phyloP scores from a whole-genome alignment of 2,329 filamentous ascomycete genomes.

The Clonostachys sp. region DNA sequence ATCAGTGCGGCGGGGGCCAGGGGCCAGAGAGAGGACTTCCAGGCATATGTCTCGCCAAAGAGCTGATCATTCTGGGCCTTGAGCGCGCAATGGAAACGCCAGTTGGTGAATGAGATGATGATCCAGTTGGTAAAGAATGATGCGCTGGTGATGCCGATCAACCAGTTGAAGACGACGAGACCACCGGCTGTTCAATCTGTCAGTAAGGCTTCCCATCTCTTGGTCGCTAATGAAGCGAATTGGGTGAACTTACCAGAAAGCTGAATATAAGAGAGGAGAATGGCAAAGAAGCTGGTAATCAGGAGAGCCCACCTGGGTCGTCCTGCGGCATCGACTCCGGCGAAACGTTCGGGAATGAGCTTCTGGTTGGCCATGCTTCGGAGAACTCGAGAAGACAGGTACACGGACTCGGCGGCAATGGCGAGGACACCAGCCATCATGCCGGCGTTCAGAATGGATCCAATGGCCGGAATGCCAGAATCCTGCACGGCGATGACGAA shows the following conservation, averaged over 20 bases:
- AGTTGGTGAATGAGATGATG: background rate
- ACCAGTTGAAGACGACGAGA: background rate
- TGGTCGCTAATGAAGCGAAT: too few relatives aligned
- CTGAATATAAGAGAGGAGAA: background rate
- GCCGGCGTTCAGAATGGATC: constrained; percentile 31
- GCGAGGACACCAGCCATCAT: constrained; percentile 13
- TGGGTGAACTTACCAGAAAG: background rate
- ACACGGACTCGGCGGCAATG: background rate
- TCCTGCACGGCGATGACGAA: constrained; percentile 24
- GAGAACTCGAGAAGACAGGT: background rate
- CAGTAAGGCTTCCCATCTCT: too few relatives aligned
- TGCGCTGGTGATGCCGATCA: background rate
- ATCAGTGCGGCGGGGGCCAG: background rate
- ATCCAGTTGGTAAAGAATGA: background rate
- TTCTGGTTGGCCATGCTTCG: background rate
- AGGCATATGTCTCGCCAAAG: background rate
- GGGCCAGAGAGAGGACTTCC: background rate
- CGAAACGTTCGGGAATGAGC: background rate
- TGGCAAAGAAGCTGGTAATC: background rate
- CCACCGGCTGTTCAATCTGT: background rate
- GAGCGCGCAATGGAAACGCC: background rate
- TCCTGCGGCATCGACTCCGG: background rate
- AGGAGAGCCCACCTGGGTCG: background rate
- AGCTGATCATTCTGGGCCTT: background rate
- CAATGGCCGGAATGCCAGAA: constrained; percentile 27